Percentiles rank a stretch among this genome's conserved stretches.
Conservation (phyloP, 495 filamentous ascomycete species). For the Neurospora sp. region DNA sequence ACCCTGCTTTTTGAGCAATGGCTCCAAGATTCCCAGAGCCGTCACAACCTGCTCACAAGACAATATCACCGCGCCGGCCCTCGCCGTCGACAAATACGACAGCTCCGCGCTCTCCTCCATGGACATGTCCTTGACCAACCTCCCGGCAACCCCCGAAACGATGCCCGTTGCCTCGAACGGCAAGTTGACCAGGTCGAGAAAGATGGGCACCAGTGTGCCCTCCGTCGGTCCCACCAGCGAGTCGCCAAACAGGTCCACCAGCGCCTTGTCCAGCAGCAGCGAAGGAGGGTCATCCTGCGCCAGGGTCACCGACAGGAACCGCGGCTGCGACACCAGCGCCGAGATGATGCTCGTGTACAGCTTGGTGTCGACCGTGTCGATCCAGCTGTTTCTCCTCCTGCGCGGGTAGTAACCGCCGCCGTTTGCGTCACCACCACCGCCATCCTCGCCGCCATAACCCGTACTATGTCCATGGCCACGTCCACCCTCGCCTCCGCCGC, state of each 20-base stretch:
- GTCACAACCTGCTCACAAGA: constrained; percentile 56
- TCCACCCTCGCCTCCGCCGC: constrained; percentile 12
- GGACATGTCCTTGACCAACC: constrained; percentile 50
- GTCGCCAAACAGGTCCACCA: constrained; percentile 55
- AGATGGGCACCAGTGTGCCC: constrained; percentile 77
- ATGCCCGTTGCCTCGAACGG: constrained; percentile 88
- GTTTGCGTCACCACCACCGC: constrained; percentile 9
- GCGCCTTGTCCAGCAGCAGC: constrained; percentile 65
- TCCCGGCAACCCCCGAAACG: constrained; percentile 81
- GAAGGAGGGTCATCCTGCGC: constrained; percentile 77
- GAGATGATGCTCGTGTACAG: constrained; percentile 59
- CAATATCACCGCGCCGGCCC: constrained; percentile 85
- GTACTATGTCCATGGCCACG: background rate
- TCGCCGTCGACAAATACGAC: constrained; percentile 80
- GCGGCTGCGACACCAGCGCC: constrained; percentile 60
- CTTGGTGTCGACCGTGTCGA: constrained; percentile 45
- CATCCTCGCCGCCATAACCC: constrained; percentile 1
- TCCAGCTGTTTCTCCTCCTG: constrained; percentile 24
- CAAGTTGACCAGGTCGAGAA: constrained; percentile 69
- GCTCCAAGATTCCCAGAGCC: constrained; percentile 59
- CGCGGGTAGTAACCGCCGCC: constrained; percentile 1
- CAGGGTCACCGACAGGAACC: constrained; percentile 78
- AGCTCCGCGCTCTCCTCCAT: constrained; percentile 63
- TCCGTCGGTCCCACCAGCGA: constrained; percentile 72
- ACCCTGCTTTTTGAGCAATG: constrained; percentile 26